These are phyloP conservation scores for Eutypa lata DNA, from an alignment of 2,329 filamentous ascomycete genomes.

Conservation along the genomic window DNA sequence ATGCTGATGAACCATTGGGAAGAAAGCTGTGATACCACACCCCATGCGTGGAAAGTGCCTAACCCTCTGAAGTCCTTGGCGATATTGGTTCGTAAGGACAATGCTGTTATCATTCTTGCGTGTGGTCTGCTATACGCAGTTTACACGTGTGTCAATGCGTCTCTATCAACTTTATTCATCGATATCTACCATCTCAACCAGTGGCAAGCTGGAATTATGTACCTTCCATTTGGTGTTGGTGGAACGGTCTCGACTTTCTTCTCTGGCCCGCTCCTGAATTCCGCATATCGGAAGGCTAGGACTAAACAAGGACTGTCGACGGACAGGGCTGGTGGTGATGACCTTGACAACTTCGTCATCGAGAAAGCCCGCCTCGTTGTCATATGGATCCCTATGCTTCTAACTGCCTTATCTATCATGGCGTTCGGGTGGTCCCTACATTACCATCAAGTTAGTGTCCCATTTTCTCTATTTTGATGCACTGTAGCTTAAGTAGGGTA, in stretches of 20 bases:
- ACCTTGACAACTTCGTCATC: slow-evolving; percentile 14
- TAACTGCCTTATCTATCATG: slow-evolving; percentile 3
- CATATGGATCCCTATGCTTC: slow-evolving; percentile 8
- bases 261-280: slow-evolving; percentile 15
- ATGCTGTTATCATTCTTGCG: slow-evolving; percentile 14
- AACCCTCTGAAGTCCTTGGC: slow-evolving; percentile 16
- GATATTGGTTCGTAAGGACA: slow-evolving; percentile 12
- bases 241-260: slow-evolving; percentile 18
- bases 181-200: slow-evolving; percentile 20
- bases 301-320: slow-evolving; percentile 10
- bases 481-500: too few relatives aligned
- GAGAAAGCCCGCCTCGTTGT: slow-evolving; percentile 8
- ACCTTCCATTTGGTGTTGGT: slow-evolving; percentile 21
- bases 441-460: slow-evolving; percentile 10
- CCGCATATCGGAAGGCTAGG: slow-evolving; percentile 12
- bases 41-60: slow-evolving; percentile 2
- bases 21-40: not conserved
- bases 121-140: slow-evolving; percentile 15
- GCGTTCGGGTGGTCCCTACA: slow-evolving; percentile 13
- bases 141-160: slow-evolving; percentile 20
- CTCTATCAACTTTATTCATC: slow-evolving; percentile 19
- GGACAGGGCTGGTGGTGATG: slow-evolving; percentile 11
- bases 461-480: not conserved
- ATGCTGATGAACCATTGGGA: not conserved
- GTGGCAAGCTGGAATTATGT: slow-evolving; percentile 21